Conservation (phyloP, 352 stramenopile species). For the Achlya hypogyna region DNA sequence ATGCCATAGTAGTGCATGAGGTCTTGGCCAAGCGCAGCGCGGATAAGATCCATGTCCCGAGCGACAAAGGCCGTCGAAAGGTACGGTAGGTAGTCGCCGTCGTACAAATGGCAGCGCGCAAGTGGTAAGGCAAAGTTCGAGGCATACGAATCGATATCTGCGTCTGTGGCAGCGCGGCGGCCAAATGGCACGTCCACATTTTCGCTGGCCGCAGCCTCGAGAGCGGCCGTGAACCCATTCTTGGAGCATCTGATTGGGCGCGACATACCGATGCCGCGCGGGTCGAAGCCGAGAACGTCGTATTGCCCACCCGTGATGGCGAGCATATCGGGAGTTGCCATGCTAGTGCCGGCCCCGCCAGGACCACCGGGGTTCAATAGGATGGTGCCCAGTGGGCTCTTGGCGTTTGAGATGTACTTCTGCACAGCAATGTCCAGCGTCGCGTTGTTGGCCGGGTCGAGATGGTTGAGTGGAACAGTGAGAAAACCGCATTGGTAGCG, state of each 20-base stretch:
- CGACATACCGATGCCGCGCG: constrained; percentile 5
- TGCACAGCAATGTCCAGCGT: constrained; percentile 13
- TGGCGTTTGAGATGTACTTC: neutral
- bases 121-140: neutral
- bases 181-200: neutral
- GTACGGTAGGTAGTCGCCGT: constrained; percentile 11
- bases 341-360: neutral
- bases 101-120: neutral
- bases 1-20: constrained; percentile 13
- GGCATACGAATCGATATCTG: neutral
- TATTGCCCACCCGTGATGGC: neutral
- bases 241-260: neutral
- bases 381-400: neutral
- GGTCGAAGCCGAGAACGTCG: constrained; percentile 13
- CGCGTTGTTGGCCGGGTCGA: constrained; percentile 1
- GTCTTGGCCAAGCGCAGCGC: constrained; percentile 7
- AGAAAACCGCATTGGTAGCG: neutral
- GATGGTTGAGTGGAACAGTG: constrained; percentile 9
- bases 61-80: constrained; percentile 8
- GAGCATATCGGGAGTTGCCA: neutral
- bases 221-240: neutral
- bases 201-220: neutral
- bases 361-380: constrained; percentile 15
- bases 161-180: neutral
- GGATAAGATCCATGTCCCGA: constrained; percentile 16